These are phyloP conservation scores for Funneliformis caledonium DNA, from an alignment of 371 early-diverging fungal genomes.

Conservation along the genomic window DNA sequence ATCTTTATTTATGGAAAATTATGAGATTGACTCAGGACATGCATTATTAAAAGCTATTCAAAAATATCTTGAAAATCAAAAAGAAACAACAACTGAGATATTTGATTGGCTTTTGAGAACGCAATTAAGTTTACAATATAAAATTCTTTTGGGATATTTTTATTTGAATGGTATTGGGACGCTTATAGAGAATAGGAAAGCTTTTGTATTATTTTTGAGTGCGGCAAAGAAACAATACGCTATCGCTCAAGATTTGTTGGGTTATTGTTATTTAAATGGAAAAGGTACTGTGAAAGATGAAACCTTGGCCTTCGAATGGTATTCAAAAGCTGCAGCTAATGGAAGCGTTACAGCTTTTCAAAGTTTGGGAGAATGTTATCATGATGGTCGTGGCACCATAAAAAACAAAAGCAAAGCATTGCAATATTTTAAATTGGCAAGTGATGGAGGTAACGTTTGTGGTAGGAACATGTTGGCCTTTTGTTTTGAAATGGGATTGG, in stretches of 20 bases:
- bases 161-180: conserved; percentile 20
- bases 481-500: conserved; percentile 30
- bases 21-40: not conserved
- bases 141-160: conserved; percentile 24
- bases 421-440: not conserved
- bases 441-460: not conserved
- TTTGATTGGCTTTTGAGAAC: not conserved
- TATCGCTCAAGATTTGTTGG: conserved; percentile 20
- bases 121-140: conserved; percentile 1
- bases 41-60: not conserved
- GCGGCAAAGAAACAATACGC: conserved; percentile 18
- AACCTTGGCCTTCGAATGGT: conserved; percentile 24
- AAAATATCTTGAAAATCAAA: not conserved
- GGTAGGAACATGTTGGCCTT: not conserved
- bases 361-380: conserved; percentile 7
- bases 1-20: not conserved
- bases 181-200: not conserved
- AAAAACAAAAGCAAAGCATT: conserved; percentile 15
- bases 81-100: not conserved
- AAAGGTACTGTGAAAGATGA: not conserved
- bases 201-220: not conserved
- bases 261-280: conserved; percentile 10
- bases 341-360: not conserved
- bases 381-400: conserved; percentile 5
- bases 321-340: conserved; percentile 1